Percentiles rank a stretch among this genome's conserved stretches.
phyloP scores from a whole-genome alignment of 1,284 basidiomycete species.

The Puccinia coronata region DNA sequence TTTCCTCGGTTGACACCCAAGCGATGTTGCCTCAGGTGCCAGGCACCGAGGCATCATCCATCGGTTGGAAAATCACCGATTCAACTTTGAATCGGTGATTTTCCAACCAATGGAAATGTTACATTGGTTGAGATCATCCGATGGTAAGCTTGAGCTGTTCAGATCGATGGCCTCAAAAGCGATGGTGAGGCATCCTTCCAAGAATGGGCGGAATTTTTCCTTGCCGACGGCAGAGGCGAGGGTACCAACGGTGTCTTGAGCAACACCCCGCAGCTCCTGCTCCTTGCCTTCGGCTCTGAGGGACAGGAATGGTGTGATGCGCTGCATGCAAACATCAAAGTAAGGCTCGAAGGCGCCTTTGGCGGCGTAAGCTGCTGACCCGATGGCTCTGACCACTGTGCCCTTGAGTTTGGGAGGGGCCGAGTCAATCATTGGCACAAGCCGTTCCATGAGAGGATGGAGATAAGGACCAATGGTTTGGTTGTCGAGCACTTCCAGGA shows the following conservation, averaged over 20 bases:
- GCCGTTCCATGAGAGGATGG: constrained; percentile 90
- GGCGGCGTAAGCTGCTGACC: constrained; percentile 96
- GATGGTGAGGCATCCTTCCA: constrained; percentile 91
- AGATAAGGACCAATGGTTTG: constrained; percentile 86
- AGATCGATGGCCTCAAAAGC: constrained; percentile 88
- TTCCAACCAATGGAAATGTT: too few species aligned
- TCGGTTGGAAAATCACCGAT: too few species aligned
- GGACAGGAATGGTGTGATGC: constrained; percentile 80
- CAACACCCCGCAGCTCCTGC: constrained; percentile 87
- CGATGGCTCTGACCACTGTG: constrained; percentile 96
- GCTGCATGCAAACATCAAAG: constrained; percentile 88
- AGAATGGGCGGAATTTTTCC: constrained; percentile 92
- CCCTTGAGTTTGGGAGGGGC: constrained; percentile 88
- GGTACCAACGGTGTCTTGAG: constrained; percentile 97
- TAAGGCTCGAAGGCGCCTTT: constrained; percentile 89
- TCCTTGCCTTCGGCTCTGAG: constrained; percentile 84
- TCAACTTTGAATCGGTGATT: too few species aligned
- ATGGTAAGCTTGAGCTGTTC: constrained; percentile 79
- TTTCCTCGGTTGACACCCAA: too few species aligned
- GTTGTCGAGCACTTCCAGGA: constrained; percentile 91
- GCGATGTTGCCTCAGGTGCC: too few species aligned
- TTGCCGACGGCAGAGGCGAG: constrained; percentile 96
- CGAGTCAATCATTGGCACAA: constrained; percentile 81
- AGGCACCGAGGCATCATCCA: too few species aligned
- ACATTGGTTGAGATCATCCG: too few species aligned